A percentile compares a stretch with the other conserved stretches of the same genome.
These are phyloP conservation scores for Combretum micranthum DNA, from an alignment of 345 rosid species.

Conservation along the genomic window DNA sequence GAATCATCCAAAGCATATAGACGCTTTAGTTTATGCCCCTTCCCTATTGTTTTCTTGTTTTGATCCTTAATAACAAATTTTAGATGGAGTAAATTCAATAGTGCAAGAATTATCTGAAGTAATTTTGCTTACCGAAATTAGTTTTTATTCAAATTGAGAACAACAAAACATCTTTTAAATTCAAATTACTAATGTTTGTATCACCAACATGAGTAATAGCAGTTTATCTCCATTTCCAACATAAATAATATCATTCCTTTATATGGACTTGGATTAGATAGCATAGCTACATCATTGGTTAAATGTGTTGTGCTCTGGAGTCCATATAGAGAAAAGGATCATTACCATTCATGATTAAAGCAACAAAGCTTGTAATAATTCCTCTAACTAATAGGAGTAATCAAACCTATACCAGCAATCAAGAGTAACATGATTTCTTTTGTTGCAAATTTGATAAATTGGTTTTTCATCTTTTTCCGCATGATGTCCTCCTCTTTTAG, in stretches of 20 bases:
- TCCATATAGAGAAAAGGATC: not conserved
- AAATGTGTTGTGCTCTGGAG: not conserved
- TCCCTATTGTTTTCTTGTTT: not conserved
- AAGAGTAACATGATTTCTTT: not conserved
- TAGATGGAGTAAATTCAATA: slow-evolving; percentile 4
- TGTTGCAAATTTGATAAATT: slow-evolving; percentile 5
- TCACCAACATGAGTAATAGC: not conserved
- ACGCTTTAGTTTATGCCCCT: not conserved
- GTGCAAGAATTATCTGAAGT: not conserved
- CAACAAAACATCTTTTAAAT: slow-evolving; percentile 3
- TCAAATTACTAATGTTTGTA: not conserved
- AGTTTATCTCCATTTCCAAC: not conserved
- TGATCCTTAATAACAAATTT: slow-evolving; percentile 10
- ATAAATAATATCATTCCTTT: not conserved
- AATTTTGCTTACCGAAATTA: slow-evolving; percentile 1
- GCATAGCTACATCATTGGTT: not conserved
- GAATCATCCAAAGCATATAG: slow-evolving; percentile 7
- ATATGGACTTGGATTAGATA: not conserved
- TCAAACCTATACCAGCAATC: slow-evolving; percentile 5
- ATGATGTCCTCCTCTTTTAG: not conserved
- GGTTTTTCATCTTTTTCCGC: not conserved
- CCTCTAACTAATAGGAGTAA: not conserved
- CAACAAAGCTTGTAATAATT: not conserved
- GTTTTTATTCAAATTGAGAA: slow-evolving; percentile 4
- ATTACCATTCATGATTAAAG: not conserved